Conservation (phyloP, 2,329 filamentous ascomycete genomes). For the Fusarium duplospermum region DNA sequence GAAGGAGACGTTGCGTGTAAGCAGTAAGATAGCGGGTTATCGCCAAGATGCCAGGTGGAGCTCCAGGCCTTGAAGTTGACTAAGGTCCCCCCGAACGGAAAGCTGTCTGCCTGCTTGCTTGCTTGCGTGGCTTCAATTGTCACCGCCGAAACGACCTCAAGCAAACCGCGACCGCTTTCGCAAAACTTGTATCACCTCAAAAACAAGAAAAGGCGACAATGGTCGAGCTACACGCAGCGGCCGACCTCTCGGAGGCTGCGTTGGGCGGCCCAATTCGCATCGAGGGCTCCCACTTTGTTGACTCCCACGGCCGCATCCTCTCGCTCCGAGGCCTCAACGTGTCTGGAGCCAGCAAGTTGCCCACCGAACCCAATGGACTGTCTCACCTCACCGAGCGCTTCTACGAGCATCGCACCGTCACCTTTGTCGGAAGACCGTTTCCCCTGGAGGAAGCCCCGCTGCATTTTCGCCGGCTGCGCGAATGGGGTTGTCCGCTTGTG, state of each 20-base stretch:
- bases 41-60: constrained; percentile 32
- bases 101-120: not conserved
- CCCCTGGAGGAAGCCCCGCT: constrained; percentile 52
- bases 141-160: not conserved
- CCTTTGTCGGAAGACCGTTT: constrained; percentile 54
- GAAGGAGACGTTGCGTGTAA: not conserved
- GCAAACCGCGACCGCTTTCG: constrained; percentile 24
- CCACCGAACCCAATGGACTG: constrained; percentile 51
- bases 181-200: not conserved
- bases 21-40: not conserved
- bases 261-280: constrained; percentile 48
- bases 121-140: constrained; percentile 26
- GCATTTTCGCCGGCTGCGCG: constrained; percentile 52
- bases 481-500: constrained; percentile 54
- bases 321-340: constrained; percentile 56
- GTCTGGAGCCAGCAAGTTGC: constrained; percentile 55
- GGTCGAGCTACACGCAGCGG: constrained; percentile 41
- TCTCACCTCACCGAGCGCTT: constrained; percentile 55
- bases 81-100: not conserved
- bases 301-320: constrained; percentile 52
- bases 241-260: constrained; percentile 51
- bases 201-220: constrained; percentile 17
- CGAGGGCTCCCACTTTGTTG: constrained; percentile 48
- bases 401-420: constrained; percentile 54
- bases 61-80: constrained; percentile 12